These are phyloP conservation scores for Vaccinium vitisidaea DNA, from an alignment of 148 eudicot genomes.

Conservation along the genomic window DNA sequence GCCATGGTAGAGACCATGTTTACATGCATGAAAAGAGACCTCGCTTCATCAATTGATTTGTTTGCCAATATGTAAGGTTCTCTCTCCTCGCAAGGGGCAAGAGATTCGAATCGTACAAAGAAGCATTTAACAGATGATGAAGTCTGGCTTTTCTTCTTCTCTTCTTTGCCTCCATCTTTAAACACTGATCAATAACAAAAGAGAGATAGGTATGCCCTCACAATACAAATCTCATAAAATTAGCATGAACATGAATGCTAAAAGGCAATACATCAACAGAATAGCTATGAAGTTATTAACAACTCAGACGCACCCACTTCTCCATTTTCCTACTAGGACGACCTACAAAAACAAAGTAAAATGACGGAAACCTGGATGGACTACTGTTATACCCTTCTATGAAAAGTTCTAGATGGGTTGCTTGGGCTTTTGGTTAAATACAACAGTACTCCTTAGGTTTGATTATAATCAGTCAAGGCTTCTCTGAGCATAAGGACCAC, in stretches of 20 bases:
- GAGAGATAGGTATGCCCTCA: not conserved
- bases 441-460: not conserved
- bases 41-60: slow-evolving; percentile 37
- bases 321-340: no score
- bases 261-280: not conserved
- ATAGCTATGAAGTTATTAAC: not conserved
- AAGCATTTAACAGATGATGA: slow-evolving; percentile 56
- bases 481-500: not conserved
- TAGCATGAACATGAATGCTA: not conserved
- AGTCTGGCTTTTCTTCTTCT: slow-evolving; percentile 38
- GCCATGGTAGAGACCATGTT: slow-evolving; percentile 53
- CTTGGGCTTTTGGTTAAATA: not conserved
- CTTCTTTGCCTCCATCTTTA: slow-evolving; percentile 70
- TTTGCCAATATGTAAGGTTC: slow-evolving; percentile 24
- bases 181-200: slow-evolving; percentile 44
- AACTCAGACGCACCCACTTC: not conserved
- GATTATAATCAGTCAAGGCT: not conserved
- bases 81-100: slow-evolving; percentile 28
- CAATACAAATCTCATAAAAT: not conserved
- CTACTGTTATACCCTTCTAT: not conserved
- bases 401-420: not conserved
- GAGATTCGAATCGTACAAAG: slow-evolving; percentile 49
- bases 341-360: not conserved
- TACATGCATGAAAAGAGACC: slow-evolving; percentile 74
- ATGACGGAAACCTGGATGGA: not conserved